Conservation (phyloP, 306 rosid genomes). For the Lathyrus tuberosus region DNA sequence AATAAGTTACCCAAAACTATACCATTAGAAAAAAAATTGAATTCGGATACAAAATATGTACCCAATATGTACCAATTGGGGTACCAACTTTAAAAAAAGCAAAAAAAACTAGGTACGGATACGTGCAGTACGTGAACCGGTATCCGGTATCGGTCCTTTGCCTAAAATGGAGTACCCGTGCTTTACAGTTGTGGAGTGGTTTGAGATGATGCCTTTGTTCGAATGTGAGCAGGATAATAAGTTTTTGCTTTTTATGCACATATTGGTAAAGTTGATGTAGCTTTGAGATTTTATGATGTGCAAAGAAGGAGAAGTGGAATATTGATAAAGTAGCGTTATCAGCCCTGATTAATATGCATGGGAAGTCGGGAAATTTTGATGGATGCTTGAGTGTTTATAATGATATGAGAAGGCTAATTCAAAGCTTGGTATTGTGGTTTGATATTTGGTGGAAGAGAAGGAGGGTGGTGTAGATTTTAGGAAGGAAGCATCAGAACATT, state of each 20-base stretch:
- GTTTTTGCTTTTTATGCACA: too few species aligned
- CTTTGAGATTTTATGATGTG: constrained; percentile 74
- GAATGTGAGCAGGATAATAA: too few species aligned
- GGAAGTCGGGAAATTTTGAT: constrained; percentile 67
- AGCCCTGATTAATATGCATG: constrained; percentile 72
- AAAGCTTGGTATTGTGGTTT: constrained; percentile 64
- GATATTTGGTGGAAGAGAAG: constrained; percentile 54
- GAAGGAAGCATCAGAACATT: constrained; percentile 64
- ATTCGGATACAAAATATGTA: too few species aligned
- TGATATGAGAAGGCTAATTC: constrained; percentile 82
- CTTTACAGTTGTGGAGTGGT: constrained; percentile 87
- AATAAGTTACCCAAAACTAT: too few species aligned
- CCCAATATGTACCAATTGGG: too few species aligned
- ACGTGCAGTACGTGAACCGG: too few species aligned
- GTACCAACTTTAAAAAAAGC: too few species aligned
- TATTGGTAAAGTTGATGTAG: constrained; percentile 66
- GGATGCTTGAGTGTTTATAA: constrained; percentile 77
- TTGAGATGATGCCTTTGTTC: constrained; percentile 74
- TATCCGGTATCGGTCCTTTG: too few species aligned
- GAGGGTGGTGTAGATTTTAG: constrained; percentile 52
- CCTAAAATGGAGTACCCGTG: too few species aligned
- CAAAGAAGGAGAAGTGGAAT: constrained; percentile 81
- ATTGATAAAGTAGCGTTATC: constrained; percentile 61
- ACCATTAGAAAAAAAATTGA: too few species aligned
- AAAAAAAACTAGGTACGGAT: too few species aligned